Percentiles rank a stretch among this genome's conserved stretches.
Evolutionary conservation across 2,329 filamentous ascomycete genomes (phyloP).

Genomic region (Arthroderma sp.): DNA sequence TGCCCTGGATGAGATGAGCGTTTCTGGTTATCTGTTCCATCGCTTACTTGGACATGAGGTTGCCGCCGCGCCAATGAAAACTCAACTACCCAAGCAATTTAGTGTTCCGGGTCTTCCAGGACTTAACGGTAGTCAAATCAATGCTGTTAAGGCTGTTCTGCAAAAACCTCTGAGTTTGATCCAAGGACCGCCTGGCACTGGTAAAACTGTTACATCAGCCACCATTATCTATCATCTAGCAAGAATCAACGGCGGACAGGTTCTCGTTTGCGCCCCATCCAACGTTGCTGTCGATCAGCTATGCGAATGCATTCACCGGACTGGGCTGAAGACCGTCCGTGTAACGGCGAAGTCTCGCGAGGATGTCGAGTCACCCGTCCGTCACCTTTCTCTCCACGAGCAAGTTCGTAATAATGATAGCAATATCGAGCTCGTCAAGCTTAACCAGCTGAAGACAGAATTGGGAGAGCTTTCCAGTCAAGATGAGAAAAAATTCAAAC

Average conservation of each 20-base stretch:
- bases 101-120: constrained; percentile 88
- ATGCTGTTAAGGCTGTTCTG: constrained; percentile 87
- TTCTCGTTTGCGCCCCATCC: constrained; percentile 90
- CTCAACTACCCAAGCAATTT: constrained; percentile 89
- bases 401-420: constrained; percentile 96
- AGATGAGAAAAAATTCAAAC: constrained; percentile 98
- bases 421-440: constrained; percentile 82
- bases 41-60: constrained; percentile 92
- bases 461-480: constrained; percentile 83
- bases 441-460: constrained; percentile 84
- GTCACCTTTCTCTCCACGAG: constrained; percentile 87
- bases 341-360: constrained; percentile 98
- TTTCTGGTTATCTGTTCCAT: constrained; percentile 97
- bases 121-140: constrained; percentile 89
- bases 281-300: constrained; percentile 98
- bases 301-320: constrained; percentile 90
- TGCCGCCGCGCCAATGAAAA: constrained; percentile 87
- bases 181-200: constrained; percentile 90
- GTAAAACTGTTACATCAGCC: constrained; percentile 96
- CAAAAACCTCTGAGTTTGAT: constrained; percentile 91
- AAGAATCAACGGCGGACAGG: constrained; percentile 87
- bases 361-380: constrained; percentile 96
- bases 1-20: constrained; percentile 92
- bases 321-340: constrained; percentile 89
- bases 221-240: constrained; percentile 97